These are phyloP conservation scores for Chrysosphaeria jannelii DNA, from an alignment of 2,329 filamentous ascomycete genomes.

Conservation along the genomic window DNA sequence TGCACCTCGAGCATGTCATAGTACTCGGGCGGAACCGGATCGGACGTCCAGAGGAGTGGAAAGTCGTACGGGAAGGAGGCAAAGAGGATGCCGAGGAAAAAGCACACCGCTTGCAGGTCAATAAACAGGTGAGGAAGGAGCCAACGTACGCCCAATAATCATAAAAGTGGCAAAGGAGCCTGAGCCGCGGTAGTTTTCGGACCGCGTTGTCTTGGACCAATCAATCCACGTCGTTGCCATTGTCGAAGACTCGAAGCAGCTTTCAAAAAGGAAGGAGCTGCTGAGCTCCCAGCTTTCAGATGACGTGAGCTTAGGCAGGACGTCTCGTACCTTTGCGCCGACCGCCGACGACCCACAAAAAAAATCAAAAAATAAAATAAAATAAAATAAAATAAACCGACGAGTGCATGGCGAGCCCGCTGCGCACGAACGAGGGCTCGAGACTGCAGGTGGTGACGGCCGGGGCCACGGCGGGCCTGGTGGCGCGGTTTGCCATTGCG, in stretches of 20 bases:
- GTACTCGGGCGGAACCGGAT: conserved; percentile 32
- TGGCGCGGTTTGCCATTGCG: conserved; percentile 80
- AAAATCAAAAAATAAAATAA: neutral
- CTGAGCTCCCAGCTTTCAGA: too few relatives aligned
- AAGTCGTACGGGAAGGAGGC: conserved; percentile 90
- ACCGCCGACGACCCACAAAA: too few relatives aligned
- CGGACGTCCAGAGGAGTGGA: conserved; percentile 54
- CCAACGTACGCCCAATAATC: conserved; percentile 64
- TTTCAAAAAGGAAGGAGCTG: too few relatives aligned
- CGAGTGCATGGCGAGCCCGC: neutral
- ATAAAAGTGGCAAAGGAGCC: conserved; percentile 82
- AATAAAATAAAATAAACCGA: neutral
- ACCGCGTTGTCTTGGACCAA: conserved; percentile 25
- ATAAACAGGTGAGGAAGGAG: conserved; percentile 1
- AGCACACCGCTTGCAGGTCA: conserved; percentile 39
- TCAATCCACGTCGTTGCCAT: conserved; percentile 13
- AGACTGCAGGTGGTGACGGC: conserved; percentile 23
- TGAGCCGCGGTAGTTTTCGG: conserved; percentile 25
- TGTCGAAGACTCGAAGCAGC: too few relatives aligned
- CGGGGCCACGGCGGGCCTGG: conserved; percentile 42
- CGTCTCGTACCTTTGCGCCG: too few relatives aligned
- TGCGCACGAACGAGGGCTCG: conserved; percentile 14
- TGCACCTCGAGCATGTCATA: conserved; percentile 69
- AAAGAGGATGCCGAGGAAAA: conserved; percentile 96
- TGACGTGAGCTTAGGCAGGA: too few relatives aligned